Evolutionary conservation across 179 eudicot species (phyloP).

Genomic region (Heliamphora pulchella): DNA sequence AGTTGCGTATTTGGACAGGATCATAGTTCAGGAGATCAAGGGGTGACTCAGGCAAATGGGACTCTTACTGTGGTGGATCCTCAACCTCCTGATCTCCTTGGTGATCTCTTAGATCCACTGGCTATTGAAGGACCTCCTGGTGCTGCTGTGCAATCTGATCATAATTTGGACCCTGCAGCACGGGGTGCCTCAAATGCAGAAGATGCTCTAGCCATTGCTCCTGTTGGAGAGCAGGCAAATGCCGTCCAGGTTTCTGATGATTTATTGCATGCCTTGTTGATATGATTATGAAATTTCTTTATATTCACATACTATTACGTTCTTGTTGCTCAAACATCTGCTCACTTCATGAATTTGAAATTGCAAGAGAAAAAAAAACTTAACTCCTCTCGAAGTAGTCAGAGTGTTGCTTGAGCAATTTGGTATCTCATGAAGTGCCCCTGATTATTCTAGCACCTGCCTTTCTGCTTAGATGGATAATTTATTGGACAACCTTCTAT

Average conservation of each 20-base stretch:
- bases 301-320: too few relatives aligned
- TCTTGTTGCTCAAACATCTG: too few relatives aligned
- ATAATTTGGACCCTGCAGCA: conserved; percentile 32
- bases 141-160: conserved; percentile 40
- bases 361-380: too few relatives aligned
- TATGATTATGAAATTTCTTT: too few relatives aligned
- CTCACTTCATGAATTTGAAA: too few relatives aligned
- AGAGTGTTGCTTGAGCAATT: too few relatives aligned
- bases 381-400: too few relatives aligned
- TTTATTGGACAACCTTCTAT: too few relatives aligned
- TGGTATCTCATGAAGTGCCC: too few relatives aligned
- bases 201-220: conserved; percentile 72
- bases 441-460: too few relatives aligned
- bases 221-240: conserved; percentile 62
- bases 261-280: conserved; percentile 8
- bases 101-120: conserved; percentile 85
- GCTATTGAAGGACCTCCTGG: conserved; percentile 89
- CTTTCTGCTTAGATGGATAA: too few relatives aligned
- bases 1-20: conserved; percentile 29
- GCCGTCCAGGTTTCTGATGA: conserved; percentile 61
- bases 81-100: conserved; percentile 71
- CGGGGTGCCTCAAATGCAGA: conserved; percentile 36
- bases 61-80: conserved; percentile 49
- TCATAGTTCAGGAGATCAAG: conserved; percentile 31
- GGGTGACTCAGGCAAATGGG: conserved; percentile 58